Conservation (phyloP, 2,329 filamentous ascomycete species). For the Xylariaceae sp. region DNA sequence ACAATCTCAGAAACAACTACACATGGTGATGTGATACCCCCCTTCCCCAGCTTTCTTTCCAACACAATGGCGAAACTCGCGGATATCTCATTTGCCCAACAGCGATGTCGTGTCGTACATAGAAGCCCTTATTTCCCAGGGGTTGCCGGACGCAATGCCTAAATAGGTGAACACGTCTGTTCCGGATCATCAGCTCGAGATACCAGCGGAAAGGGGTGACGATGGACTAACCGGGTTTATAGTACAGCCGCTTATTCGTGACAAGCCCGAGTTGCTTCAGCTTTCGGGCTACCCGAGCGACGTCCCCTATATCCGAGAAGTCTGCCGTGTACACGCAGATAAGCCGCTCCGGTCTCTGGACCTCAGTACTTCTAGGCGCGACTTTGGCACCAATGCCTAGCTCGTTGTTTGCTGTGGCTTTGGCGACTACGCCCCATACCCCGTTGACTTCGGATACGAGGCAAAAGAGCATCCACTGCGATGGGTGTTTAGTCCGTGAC, state of each 20-base stretch:
- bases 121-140: conserved; percentile 58
- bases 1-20: background rate
- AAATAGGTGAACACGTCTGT: conserved; percentile 66
- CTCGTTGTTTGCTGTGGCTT: conserved; percentile 62
- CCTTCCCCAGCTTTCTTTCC: conserved; percentile 12
- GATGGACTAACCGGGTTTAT: conserved; percentile 62
- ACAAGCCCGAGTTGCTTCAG: conserved; percentile 61
- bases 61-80: background rate
- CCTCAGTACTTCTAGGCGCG: conserved; percentile 49
- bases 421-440: conserved; percentile 63
- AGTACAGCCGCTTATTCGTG: conserved; percentile 57
- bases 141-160: conserved; percentile 56
- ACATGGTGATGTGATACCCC: background rate
- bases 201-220: background rate
- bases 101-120: conserved; percentile 49
- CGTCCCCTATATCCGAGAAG: conserved; percentile 64
- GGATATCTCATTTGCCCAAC: conserved; percentile 27
- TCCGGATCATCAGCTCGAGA: conserved; percentile 1
- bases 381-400: conserved; percentile 73
- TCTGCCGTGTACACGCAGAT: conserved; percentile 77
- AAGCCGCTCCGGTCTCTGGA: conserved; percentile 48
- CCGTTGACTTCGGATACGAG: conserved; percentile 50
- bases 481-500: conserved; percentile 2
- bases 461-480: conserved; percentile 70
- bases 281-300: conserved; percentile 61